These are phyloP conservation scores for Chalciporus sphaerocephalus DNA, from an alignment of 768 basidiomycete species.

Conservation along the genomic window DNA sequence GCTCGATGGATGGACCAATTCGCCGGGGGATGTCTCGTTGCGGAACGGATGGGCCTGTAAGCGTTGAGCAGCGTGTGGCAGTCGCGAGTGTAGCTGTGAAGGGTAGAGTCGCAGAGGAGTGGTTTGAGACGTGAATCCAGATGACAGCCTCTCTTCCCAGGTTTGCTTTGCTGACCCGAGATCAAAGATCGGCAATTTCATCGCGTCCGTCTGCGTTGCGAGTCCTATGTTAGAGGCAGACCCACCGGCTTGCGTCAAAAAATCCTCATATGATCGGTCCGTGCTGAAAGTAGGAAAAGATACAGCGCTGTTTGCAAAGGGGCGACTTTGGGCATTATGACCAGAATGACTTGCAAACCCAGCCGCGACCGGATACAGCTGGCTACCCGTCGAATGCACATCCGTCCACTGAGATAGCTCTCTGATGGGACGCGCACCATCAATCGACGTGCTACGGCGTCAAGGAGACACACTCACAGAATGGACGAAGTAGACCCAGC, in stretches of 20 bases:
- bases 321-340: background rate
- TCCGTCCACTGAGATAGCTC: background rate
- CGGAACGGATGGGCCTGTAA: background rate
- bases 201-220: background rate
- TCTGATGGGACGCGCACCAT: conserved; percentile 1
- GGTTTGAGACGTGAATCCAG: background rate
- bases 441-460: background rate
- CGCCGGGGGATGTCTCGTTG: background rate
- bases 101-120: background rate
- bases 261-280: background rate
- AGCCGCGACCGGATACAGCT: background rate
- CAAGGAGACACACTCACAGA: background rate
- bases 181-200: background rate
- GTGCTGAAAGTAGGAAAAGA: no score
- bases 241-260: background rate
- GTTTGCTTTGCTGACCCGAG: background rate
- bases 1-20: background rate
- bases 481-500: background rate
- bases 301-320: background rate
- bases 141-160: conserved; percentile 7
- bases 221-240: background rate
- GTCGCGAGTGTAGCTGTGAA: conserved; percentile 1
- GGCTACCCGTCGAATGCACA: background rate
- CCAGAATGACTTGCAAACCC: background rate
- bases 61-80: background rate